Conservation (phyloP, 2,329 filamentous ascomycete species). For the Hypoxylon sp. region DNA sequence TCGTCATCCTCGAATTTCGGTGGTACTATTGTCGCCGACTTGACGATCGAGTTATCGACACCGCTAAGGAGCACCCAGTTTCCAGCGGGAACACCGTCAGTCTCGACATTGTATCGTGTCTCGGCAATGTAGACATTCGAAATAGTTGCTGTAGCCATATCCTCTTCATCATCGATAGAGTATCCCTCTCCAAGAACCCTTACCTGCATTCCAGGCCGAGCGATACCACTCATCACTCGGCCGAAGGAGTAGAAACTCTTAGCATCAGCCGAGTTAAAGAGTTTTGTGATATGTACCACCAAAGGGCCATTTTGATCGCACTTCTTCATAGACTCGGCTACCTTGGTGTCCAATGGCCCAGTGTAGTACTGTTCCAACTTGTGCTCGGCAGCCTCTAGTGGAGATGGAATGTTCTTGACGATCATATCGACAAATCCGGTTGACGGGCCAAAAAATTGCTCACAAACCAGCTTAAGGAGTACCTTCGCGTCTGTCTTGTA, state of each 20-base stretch:
- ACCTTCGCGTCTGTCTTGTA: constrained; percentile 91
- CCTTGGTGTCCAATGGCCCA: constrained; percentile 85
- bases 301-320: constrained; percentile 93
- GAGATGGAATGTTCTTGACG: constrained; percentile 89
- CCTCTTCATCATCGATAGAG: constrained; percentile 96
- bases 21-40: constrained; percentile 91
- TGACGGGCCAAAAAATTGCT: constrained; percentile 94
- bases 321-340: constrained; percentile 82
- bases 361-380: constrained; percentile 92
- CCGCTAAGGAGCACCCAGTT: constrained; percentile 94
- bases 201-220: constrained; percentile 83
- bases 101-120: constrained; percentile 92
- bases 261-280: constrained; percentile 93
- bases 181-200: constrained; percentile 96
- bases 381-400: constrained; percentile 80
- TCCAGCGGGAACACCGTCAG: constrained; percentile 91
- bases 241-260: constrained; percentile 92
- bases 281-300: constrained; percentile 91
- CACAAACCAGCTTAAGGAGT: constrained; percentile 89
- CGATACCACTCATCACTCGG: constrained; percentile 92
- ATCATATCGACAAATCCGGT: constrained; percentile 97
- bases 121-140: constrained; percentile 91
- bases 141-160: constrained; percentile 91
- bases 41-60: constrained; percentile 98
- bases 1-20: constrained; percentile 86